Evolutionary conservation across 306 rosid genomes (phyloP).

Genomic region (Carpinus fangiana): DNA sequence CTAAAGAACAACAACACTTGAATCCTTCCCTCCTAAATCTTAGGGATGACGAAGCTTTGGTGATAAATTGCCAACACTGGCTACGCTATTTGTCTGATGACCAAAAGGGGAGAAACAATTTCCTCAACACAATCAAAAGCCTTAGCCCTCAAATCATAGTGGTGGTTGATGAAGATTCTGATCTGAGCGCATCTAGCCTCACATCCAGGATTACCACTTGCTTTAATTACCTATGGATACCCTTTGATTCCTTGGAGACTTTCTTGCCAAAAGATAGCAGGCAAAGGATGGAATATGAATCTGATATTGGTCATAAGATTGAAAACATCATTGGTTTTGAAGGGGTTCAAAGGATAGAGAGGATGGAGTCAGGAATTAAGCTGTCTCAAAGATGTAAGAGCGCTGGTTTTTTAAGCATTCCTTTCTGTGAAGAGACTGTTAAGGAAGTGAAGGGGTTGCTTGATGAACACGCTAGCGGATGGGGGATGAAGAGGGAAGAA

Average conservation of each 20-base stretch:
- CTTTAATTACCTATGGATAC: constrained; percentile 93
- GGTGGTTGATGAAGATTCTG: constrained; percentile 86
- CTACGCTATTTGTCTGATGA: constrained; percentile 63
- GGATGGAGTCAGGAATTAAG: constrained; percentile 53
- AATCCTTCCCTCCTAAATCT: constrained; percentile 59
- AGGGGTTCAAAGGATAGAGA: constrained; percentile 76
- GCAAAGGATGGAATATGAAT: constrained; percentile 84
- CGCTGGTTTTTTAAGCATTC: constrained; percentile 51
- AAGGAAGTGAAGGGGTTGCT: constrained; percentile 72
- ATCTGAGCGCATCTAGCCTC: constrained; percentile 56
- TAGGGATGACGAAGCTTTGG: constrained; percentile 79
- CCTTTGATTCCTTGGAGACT: constrained; percentile 88
- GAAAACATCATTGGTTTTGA: constrained; percentile 73
- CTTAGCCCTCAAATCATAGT: constrained; percentile 71
- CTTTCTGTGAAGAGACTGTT: constrained; percentile 66
- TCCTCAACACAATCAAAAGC: constrained; percentile 49
- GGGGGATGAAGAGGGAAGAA: constrained; percentile 98
- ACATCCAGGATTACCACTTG: constrained; percentile 68
- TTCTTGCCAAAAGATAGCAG: constrained; percentile 77
- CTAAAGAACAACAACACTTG: constrained; percentile 39
- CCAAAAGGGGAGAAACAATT: constrained; percentile 45
- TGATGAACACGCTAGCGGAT: constrained; percentile 95
- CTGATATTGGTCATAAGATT: constrained; percentile 85
- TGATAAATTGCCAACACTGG: constrained; percentile 86
- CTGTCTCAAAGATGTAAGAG: constrained; percentile 62